These are phyloP conservation scores for Penicillium crystallinum DNA, from an alignment of 495 filamentous ascomycete species.

Conservation along the genomic window DNA sequence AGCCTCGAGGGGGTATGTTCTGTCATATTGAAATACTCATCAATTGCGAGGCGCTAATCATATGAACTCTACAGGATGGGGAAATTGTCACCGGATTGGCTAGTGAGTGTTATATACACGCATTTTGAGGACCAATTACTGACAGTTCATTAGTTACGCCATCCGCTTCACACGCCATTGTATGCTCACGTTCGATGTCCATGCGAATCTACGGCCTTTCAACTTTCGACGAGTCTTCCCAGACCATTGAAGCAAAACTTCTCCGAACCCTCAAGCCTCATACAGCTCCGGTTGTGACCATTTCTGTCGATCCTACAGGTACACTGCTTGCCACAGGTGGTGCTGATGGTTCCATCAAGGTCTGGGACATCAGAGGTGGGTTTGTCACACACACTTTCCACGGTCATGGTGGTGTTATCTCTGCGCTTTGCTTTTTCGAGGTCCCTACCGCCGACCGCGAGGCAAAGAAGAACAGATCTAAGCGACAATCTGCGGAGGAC, in stretches of 20 bases:
- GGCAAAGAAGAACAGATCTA: constrained; percentile 37
- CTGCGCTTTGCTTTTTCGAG: constrained; percentile 88
- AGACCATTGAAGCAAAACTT: constrained; percentile 58
- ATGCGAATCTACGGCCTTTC: constrained; percentile 85
- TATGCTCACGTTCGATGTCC: constrained; percentile 88
- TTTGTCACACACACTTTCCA: constrained; percentile 93
- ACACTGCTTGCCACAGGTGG: constrained; percentile 88
- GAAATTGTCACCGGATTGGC: constrained; percentile 84
- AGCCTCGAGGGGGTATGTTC: constrained; percentile 80
- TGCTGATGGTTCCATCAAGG: constrained; percentile 87
- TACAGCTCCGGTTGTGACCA: constrained; percentile 76
- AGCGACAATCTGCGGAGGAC: constrained; percentile 26
- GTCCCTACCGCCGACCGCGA: constrained; percentile 33
- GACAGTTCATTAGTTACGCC: constrained; percentile 62
- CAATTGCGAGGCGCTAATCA: constrained; percentile 17
- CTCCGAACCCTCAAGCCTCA: constrained; percentile 86
- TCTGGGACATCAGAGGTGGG: constrained; percentile 91
- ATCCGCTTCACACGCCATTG: constrained; percentile 75
- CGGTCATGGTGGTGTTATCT: constrained; percentile 84
- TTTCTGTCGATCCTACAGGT: constrained; percentile 76
- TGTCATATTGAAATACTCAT: not conserved
- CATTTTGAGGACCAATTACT: not conserved
- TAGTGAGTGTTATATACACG: constrained; percentile 44
- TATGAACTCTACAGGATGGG: constrained; percentile 64
- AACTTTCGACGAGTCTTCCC: constrained; percentile 45